Evolutionary conservation across 768 basidiomycete genomes (phyloP).

Genomic region (Brasilioporus rufonigricans): DNA sequence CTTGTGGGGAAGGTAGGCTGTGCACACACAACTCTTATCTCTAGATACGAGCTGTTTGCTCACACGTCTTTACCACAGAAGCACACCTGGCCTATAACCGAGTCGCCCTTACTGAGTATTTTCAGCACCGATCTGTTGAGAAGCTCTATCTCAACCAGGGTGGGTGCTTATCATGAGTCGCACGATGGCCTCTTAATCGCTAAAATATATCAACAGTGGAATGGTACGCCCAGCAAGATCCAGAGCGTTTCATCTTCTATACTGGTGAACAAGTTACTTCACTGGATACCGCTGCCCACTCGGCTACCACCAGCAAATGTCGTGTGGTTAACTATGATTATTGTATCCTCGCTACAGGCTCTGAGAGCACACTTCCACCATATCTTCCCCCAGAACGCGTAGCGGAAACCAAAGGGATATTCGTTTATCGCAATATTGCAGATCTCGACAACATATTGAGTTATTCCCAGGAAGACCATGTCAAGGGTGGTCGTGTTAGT

Average conservation of each 20-base stretch:
- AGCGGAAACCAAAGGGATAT: conserved; percentile 50
- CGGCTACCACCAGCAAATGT: conserved; percentile 46
- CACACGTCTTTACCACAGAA: conserved; percentile 24
- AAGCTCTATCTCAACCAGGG: conserved; percentile 59
- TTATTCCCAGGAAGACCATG: conserved; percentile 48
- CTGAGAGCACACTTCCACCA: conserved; percentile 58
- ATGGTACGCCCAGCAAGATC: conserved; percentile 62
- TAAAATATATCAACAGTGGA: conserved; percentile 32
- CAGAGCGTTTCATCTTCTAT: conserved; percentile 52
- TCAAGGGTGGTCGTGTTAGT: conserved; percentile 35
- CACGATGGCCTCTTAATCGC: background rate
- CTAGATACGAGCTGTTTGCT: conserved; percentile 16
- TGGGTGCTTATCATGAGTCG: background rate
- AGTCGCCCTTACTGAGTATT: conserved; percentile 53
- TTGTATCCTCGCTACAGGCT: conserved; percentile 70
- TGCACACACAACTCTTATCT: conserved; percentile 19
- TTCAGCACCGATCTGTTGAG: conserved; percentile 56
- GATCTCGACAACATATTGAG: conserved; percentile 63
- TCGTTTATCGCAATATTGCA: conserved; percentile 70
- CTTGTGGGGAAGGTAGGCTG: conserved; percentile 54
- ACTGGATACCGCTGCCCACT: conserved; percentile 38
- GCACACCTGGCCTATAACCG: conserved; percentile 54
- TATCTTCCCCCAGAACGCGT: conserved; percentile 46
- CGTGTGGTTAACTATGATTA: conserved; percentile 52
- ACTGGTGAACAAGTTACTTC: conserved; percentile 46